phyloP scores from a whole-genome alignment of 2,329 filamentous ascomycete genomes.

The Ophiosphaerella herpotricha region DNA sequence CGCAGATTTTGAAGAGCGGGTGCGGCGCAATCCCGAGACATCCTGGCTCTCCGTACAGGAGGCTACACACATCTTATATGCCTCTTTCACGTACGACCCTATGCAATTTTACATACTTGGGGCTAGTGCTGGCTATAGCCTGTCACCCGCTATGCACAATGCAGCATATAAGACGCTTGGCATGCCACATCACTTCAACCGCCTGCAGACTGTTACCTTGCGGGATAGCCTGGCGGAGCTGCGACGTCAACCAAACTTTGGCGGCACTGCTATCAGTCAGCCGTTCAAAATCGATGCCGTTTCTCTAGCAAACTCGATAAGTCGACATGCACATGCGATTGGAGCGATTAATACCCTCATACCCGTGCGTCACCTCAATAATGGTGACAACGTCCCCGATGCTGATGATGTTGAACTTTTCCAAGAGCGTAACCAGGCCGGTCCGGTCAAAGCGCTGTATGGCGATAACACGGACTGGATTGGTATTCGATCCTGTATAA shows the following conservation, averaged over 20 bases:
- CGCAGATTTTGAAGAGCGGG: slow-evolving; percentile 44
- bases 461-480: slow-evolving; percentile 85
- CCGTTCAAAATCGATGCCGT: slow-evolving; percentile 76
- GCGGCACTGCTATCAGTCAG: slow-evolving; percentile 71
- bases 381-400: slow-evolving; percentile 61
- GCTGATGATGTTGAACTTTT: slow-evolving; percentile 58
- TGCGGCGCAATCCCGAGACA: slow-evolving; percentile 45
- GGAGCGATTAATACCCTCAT: slow-evolving; percentile 77
- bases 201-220: slow-evolving; percentile 64
- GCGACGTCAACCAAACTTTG: slow-evolving; percentile 68
- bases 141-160: slow-evolving; percentile 79
- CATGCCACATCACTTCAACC: slow-evolving; percentile 68
- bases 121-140: slow-evolving; percentile 72
- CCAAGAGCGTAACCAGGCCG: slow-evolving; percentile 64
- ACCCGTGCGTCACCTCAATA: slow-evolving; percentile 65
- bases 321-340: slow-evolving; percentile 72
- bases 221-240: slow-evolving; percentile 62
- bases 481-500: slow-evolving; percentile 73
- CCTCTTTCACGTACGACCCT: slow-evolving; percentile 68
- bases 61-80: slow-evolving; percentile 67
- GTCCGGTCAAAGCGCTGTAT: slow-evolving; percentile 70
- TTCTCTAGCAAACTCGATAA: slow-evolving; percentile 66
- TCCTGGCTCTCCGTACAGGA: slow-evolving; percentile 63
- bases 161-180: slow-evolving; percentile 69
- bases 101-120: slow-evolving; percentile 76